phyloP scores from a whole-genome alignment of 2,329 filamentous ascomycete genomes.

The Pestalotiopsis sp. region DNA sequence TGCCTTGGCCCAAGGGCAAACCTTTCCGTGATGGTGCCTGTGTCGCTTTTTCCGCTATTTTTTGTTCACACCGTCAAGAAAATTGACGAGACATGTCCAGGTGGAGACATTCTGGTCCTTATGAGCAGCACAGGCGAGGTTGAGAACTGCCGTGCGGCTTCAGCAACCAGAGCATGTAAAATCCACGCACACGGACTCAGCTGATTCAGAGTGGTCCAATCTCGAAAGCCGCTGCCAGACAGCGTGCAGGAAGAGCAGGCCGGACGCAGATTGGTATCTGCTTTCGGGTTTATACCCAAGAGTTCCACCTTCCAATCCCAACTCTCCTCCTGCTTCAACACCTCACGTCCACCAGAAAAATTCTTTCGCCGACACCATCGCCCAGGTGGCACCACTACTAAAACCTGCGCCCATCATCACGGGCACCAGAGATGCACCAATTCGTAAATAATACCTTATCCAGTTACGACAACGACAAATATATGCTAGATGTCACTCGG shows the following conservation, averaged over 20 bases:
- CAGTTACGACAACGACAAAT: neutral
- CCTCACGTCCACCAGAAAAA: too few species aligned
- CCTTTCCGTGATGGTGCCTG: too few species aligned
- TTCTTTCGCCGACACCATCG: too few species aligned
- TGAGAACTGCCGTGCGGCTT: constrained; percentile 31
- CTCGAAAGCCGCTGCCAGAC: constrained; percentile 45
- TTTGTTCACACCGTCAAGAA: neutral
- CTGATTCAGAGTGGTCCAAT: constrained; percentile 42
- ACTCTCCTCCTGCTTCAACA: too few species aligned
- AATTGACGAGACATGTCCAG: neutral
- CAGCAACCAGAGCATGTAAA: constrained; percentile 36
- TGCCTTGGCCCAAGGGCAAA: too few species aligned
- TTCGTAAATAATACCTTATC: too few species aligned
- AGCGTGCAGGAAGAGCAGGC: constrained; percentile 49
- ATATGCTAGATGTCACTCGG: neutral
- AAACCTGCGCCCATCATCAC: too few species aligned
- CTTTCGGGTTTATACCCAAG: constrained; percentile 43
- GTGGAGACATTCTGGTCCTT: neutral
- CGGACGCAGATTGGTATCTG: constrained; percentile 48
- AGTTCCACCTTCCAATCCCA: neutral
- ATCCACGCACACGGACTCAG: constrained; percentile 36
- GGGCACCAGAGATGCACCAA: too few species aligned
- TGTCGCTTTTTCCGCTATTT: too few species aligned
- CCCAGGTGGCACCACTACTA: too few species aligned
- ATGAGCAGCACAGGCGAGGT: neutral